phyloP scores from a whole-genome alignment of 2,329 filamentous ascomycete species.

The Fonsecaea pedrosoi region DNA sequence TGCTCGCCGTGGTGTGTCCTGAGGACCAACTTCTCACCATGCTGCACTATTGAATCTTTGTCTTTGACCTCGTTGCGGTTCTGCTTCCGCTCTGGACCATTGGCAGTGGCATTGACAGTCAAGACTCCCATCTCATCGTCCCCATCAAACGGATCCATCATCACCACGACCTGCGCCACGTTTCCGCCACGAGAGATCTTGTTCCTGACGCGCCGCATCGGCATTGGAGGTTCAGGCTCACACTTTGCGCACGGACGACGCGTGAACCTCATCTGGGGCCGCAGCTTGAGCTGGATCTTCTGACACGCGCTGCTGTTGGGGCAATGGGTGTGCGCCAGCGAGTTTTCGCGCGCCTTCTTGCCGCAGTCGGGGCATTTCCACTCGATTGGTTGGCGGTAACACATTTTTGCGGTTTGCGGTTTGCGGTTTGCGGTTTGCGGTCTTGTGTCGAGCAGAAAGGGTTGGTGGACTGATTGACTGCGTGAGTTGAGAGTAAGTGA shows the following conservation, averaged over 20 bases:
- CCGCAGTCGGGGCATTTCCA: constrained; percentile 4
- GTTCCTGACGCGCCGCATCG: background rate
- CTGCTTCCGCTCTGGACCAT: background rate
- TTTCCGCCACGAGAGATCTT: background rate
- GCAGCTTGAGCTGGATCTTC: background rate
- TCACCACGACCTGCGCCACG: background rate
- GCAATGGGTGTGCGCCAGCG: background rate
- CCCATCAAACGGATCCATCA: background rate
- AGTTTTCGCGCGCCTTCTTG: background rate
- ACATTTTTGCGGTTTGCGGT: background rate
- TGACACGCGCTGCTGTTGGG: background rate
- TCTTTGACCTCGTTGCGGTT: background rate
- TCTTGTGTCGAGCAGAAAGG: background rate
- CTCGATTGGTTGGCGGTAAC: background rate
- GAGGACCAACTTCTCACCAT: background rate
- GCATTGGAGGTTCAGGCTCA: background rate
- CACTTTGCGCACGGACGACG: background rate
- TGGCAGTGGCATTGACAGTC: background rate
- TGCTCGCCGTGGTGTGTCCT: background rate
- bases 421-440: background rate
- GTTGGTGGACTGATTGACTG: background rate
- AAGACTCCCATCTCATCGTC: background rate
- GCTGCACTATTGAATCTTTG: background rate
- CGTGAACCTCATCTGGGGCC: background rate
- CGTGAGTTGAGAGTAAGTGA: too few species aligned